Evolutionary conservation across 2,329 filamentous ascomycete genomes (phyloP), one percentile per base, ranked within the genome.

Genomic region (Elsinoe necatrix): DNA sequence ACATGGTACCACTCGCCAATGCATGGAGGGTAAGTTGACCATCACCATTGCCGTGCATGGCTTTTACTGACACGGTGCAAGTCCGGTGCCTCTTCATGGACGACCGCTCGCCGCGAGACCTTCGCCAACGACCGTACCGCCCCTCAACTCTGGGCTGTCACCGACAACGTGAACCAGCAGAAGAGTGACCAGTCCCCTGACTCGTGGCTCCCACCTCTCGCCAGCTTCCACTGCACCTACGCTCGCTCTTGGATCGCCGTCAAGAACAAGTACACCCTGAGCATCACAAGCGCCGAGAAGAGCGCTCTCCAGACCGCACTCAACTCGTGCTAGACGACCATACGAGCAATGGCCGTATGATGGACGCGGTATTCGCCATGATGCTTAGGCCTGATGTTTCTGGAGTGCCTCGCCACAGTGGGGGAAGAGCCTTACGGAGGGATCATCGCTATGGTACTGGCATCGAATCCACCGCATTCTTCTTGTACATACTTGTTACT

Each of bases 121-220:
- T 90, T 90, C 66, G 89, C 89, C 62, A 55, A 55, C 21, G 51
- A 55, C 37, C 80, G 84, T 56, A 37, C 9, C 31, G 16, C 48
- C 11, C 89, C 89, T 0, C 87, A 93, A 72, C 78, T 93, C 27
- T 80, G 87, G 72, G 85, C 88, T 31, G 87, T 93, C 7, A 92
- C 87, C 3, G 85, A 87, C 67, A 82, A 79, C 56, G 82, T 89
- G 62, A 95, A 95, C 72, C 75, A 83, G 63, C 62, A 73, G 31
- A 93, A 92, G 76, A 74, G 87, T n/a, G 87, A 90, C 69, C 73
- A 77, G 62, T 82, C 83, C 55, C 87, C 88, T 0, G 88, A 91
- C 65, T 69, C 72, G 9, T 95, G 88, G 87, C 85, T 89, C 74
- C 89, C 87, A 11, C 78, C 84, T 0, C 72, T 87, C 74, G 75